A percentile compares a stretch with the other conserved stretches of the same genome.
Conservation (phyloP, 2,329 filamentous ascomycete species). For the Ophiostoma perfectum region DNA sequence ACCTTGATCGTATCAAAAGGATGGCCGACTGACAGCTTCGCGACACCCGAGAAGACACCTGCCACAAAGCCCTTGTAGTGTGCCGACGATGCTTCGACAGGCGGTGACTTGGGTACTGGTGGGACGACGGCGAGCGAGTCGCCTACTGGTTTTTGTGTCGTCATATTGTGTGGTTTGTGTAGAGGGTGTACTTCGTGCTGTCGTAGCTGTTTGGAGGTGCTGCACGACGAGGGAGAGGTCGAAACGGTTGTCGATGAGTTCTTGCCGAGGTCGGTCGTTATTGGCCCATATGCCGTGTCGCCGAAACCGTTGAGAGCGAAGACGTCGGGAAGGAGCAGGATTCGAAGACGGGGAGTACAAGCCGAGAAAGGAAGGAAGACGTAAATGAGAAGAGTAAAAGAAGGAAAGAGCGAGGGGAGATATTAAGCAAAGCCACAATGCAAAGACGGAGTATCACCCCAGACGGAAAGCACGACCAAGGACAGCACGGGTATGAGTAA, state of each 20-base stretch:
- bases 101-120: conserved; percentile 10
- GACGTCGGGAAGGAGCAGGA: neutral
- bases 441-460: conserved; percentile 3
- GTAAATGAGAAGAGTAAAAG: neutral
- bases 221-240: neutral
- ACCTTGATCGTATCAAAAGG: conserved; percentile 97
- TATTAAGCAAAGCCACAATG: neutral
- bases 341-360: neutral
- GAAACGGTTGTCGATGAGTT: neutral
- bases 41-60: conserved; percentile 90
- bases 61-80: conserved; percentile 96
- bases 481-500: neutral
- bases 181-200: neutral
- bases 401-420: neutral
- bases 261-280: neutral
- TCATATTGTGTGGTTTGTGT: conserved; percentile 16
- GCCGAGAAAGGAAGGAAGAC: neutral
- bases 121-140: conserved; percentile 9
- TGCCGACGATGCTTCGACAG: conserved; percentile 34
- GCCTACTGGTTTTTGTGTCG: conserved; percentile 15
- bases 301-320: neutral
- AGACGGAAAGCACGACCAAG: conserved; percentile 12
- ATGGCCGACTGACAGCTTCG: conserved; percentile 71
- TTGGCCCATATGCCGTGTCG: conserved; percentile 3
- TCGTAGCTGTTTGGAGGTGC: too few species aligned